These are phyloP conservation scores for Penicillium sp. DNA, from an alignment of 2,329 filamentous ascomycete species.

Conservation along the genomic window DNA sequence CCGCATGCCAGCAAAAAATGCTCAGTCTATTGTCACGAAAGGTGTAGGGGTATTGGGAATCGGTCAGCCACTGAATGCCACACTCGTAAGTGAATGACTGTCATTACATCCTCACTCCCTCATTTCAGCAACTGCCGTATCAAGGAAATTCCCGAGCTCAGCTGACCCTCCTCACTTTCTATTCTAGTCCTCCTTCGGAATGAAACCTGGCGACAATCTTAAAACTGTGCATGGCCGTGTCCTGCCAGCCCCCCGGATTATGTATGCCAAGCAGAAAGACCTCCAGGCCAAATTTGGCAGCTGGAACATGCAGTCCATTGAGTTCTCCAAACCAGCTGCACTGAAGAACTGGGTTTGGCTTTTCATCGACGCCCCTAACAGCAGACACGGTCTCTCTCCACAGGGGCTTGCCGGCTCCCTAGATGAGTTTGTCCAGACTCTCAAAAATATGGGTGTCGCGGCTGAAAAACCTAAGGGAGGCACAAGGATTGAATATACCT, in stretches of 20 bases:
- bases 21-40: constrained; percentile 55
- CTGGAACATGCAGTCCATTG: constrained; percentile 62
- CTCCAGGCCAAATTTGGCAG: constrained; percentile 48
- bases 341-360: constrained; percentile 28
- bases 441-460: too few relatives aligned
- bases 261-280: too few relatives aligned
- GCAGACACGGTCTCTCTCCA: too few relatives aligned
- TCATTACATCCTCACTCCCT: neutral
- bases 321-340: constrained; percentile 49
- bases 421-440: too few relatives aligned
- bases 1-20: constrained; percentile 60
- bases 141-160: too few relatives aligned
- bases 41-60: constrained; percentile 55
- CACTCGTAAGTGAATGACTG: constrained; percentile 35
- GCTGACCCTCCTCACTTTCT: neutral
- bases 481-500: too few relatives aligned
- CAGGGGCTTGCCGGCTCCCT: too few relatives aligned
- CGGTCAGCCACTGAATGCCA: constrained; percentile 38
- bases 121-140: neutral
- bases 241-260: constrained; percentile 52
- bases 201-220: constrained; percentile 46
- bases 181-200: constrained; percentile 50
- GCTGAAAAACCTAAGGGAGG: too few relatives aligned
- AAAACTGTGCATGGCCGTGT: constrained; percentile 69
- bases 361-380: too few relatives aligned